Evolutionary conservation across 1,139 yeast species (phyloP), one percentile per base, ranked within the genome.

Genomic region (Taphrina wiesneri): DNA sequence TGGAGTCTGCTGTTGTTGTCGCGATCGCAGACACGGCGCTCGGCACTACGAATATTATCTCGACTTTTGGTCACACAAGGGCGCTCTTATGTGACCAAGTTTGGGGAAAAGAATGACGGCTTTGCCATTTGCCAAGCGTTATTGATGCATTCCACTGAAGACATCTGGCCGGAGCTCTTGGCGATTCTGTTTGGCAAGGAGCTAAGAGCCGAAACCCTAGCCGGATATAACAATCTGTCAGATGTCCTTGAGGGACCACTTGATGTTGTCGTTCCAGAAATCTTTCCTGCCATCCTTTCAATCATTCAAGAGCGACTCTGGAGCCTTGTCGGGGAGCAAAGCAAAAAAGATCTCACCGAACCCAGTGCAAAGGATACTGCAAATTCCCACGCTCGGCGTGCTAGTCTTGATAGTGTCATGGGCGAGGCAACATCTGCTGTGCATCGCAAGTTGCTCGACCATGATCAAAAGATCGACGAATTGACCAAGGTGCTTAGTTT

Each of bases 1-100:
- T 86, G 91, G 87, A 77, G 86, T 1, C 74, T 88, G n/a, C 75
- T 87, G 36, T 74, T 87, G 1, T 72, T 88, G 45, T 81, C 81
- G 56, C 77, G 78, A 59, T 72, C 77, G 0, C 70, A 75, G 56
- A 77, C 79, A 4, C 75, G 76, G 13, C 82, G 83, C 4, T 81
- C 83, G 0, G 76, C 78, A 41, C 75, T 81, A 67, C 77, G 81
- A 21, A 74, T 88, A 11, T 74, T 88, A 23, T 76, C 85, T 6
- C 80, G 80, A 63, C 74, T 85, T 6, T 75, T 88, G 23, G 75
- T 78, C 34, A 75, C 80, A 0, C 75, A 82, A 11, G 86, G 86
- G 0, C 74, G 81, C 0, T 80, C 79, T 52, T 79, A 81, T 0
- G 82, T 82, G 60, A 79, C 76, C 39, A 75, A 80, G 32, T 87